Percentiles rank a stretch among this genome's conserved stretches.
Evolutionary conservation across 2,329 filamentous ascomycete genomes (phyloP).

Genomic region (Fusarium falciforme): DNA sequence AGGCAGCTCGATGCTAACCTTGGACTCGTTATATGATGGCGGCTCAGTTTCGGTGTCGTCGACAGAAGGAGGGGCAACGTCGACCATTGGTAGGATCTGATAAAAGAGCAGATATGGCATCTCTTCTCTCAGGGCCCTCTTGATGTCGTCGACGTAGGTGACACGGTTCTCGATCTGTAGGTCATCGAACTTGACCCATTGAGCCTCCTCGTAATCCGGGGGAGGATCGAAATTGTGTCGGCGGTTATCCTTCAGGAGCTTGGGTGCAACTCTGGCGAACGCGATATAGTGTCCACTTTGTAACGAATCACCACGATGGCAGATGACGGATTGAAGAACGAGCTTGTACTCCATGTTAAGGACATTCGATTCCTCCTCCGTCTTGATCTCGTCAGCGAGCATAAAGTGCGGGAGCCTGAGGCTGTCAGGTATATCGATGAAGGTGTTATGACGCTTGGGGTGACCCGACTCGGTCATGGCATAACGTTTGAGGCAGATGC

Average conservation of each 20-base stretch:
- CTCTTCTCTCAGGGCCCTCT: conserved; percentile 81
- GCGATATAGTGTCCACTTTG: conserved; percentile 93
- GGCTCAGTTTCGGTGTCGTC: conserved; percentile 62
- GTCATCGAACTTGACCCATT: conserved; percentile 95
- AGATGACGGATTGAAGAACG: conserved; percentile 89
- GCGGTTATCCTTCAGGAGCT: conserved; percentile 70
- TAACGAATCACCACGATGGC: conserved; percentile 86
- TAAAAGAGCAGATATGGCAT: conserved; percentile 97
- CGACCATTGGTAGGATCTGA: conserved; percentile 88
- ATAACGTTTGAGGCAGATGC: conserved; percentile 94
- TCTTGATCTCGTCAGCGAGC: conserved; percentile 76
- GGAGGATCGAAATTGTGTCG: conserved; percentile 67
- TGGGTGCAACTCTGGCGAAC: conserved; percentile 80
- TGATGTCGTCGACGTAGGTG: conserved; percentile 79
- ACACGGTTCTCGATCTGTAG: conserved; percentile 77
- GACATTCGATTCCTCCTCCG: conserved; percentile 66
- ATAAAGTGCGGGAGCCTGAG: conserved; percentile 92
- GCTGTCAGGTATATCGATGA: conserved; percentile 86
- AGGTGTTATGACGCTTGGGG: conserved; percentile 79
- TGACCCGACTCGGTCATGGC: conserved; percentile 74
- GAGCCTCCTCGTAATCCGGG: conserved; percentile 75
- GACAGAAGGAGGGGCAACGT: conserved; percentile 65
- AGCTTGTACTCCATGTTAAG: conserved; percentile 94
- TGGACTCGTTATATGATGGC: conserved; percentile 69
- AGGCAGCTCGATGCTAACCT: conserved; percentile 53